Evolutionary conservation across 192 early-diverging fungal genomes (phyloP).

Genomic region (Linnemannia schmuckeri): DNA sequence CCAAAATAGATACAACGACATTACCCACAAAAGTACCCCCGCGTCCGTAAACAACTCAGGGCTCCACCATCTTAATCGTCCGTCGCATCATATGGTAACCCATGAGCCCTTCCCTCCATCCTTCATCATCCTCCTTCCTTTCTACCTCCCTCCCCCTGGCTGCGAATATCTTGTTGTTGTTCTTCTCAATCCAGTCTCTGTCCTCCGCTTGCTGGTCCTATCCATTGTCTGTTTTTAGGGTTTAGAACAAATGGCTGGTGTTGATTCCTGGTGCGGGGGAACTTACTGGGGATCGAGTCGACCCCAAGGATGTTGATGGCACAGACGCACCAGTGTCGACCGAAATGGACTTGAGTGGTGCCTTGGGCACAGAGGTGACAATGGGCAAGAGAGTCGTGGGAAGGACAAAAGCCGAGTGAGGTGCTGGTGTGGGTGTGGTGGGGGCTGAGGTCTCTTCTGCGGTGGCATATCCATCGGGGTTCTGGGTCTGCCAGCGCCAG

Average conservation of each 20-base stretch:
- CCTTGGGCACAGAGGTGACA: conserved; percentile 23
- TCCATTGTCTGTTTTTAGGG: not conserved
- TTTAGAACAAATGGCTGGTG: conserved; percentile 20
- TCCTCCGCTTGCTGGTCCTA: not conserved
- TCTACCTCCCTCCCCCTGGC: not conserved
- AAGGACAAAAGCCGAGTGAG: conserved; percentile 19
- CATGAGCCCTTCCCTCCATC: too few species aligned
- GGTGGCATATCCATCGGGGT: conserved; percentile 63
- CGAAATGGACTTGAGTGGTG: conserved; percentile 5
- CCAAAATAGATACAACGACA: not conserved
- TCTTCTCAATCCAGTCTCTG: not conserved
- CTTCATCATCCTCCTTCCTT: not conserved
- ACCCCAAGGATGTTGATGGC: not conserved
- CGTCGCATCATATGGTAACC: too few species aligned
- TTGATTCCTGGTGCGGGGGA: conserved; percentile 40
- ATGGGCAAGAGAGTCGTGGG: conserved; percentile 41
- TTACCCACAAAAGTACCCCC: not conserved
- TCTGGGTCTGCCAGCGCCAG: conserved; percentile 69
- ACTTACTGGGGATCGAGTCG: conserved; percentile 6
- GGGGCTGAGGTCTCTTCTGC: conserved; percentile 22
- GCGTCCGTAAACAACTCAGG: not conserved
- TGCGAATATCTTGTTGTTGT: too few species aligned
- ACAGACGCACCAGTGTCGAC: not conserved
- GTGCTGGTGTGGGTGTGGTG: conserved; percentile 31
- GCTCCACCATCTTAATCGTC: too few species aligned